phyloP scores from a whole-genome alignment of 192 early-diverging fungal species.

The Backusella mclennaniae region DNA sequence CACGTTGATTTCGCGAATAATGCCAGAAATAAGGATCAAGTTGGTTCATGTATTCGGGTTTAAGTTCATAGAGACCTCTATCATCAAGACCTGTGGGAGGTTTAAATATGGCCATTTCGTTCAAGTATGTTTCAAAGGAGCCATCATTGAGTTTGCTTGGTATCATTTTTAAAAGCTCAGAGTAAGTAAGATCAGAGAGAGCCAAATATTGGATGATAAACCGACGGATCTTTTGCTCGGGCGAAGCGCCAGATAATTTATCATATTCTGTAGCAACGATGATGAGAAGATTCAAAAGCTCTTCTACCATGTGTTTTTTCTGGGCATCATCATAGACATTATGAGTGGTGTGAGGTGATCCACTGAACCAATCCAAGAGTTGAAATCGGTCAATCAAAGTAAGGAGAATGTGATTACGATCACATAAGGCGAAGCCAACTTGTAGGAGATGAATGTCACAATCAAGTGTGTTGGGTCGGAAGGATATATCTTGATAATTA shows the following conservation, averaged over 20 bases:
- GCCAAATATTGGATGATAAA: constrained; percentile 86
- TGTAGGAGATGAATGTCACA: constrained; percentile 90
- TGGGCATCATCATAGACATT: constrained; percentile 67
- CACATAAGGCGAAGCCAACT: constrained; percentile 59
- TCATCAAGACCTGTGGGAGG: constrained; percentile 77
- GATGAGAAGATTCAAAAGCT: constrained; percentile 85
- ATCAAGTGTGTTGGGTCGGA: constrained; percentile 91
- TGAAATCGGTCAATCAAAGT: constrained; percentile 87
- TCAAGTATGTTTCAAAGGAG: constrained; percentile 78
- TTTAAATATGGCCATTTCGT: constrained; percentile 75
- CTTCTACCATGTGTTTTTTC: constrained; percentile 80
- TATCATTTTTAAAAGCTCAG: constrained; percentile 80
- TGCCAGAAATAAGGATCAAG: constrained; percentile 95
- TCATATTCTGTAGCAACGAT: constrained; percentile 79
- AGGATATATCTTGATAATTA: constrained; percentile 78
- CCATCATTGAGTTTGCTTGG: constrained; percentile 70
- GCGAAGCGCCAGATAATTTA: constrained; percentile 57
- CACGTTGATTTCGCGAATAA: constrained; percentile 90
- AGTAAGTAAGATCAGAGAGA: constrained; percentile 69
- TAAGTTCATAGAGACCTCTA: constrained; percentile 87
- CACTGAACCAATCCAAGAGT: constrained; percentile 81
- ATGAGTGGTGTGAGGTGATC: constrained; percentile 41
- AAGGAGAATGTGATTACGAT: constrained; percentile 76
- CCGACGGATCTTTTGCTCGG: constrained; percentile 65
- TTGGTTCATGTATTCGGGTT: constrained; percentile 79